phyloP scores from a whole-genome alignment of 2,329 filamentous ascomycete genomes.

The Fusarium sp. region DNA sequence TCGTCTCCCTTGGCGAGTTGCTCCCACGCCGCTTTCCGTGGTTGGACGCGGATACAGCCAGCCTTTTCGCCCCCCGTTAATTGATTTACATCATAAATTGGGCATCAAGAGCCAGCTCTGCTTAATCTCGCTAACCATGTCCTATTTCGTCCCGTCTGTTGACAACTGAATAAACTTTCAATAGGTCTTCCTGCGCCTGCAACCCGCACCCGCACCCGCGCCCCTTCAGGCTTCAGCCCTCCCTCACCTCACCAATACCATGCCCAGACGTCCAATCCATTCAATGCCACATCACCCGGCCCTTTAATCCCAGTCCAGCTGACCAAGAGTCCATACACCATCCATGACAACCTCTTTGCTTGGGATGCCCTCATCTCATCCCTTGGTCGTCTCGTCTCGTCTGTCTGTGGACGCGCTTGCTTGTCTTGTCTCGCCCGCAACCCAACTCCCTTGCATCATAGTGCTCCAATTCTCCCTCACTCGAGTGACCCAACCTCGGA shows the following conservation, averaged over 20 bases:
- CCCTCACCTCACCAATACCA: not conserved
- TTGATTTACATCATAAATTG: constrained; percentile 37
- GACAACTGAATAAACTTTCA: not conserved
- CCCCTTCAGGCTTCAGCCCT: not conserved
- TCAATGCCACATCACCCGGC: not conserved
- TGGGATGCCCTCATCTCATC: not conserved
- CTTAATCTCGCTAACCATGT: constrained; percentile 15
- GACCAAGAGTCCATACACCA: not conserved
- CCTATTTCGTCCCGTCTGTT: not conserved
- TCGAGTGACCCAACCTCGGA: not conserved
- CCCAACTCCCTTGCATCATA: constrained; percentile 4
- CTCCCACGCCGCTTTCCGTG: constrained; percentile 15
- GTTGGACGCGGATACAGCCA: constrained; percentile 9
- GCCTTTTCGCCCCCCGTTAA: constrained; percentile 25
- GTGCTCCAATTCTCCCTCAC: not conserved
- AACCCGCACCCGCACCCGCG: not conserved
- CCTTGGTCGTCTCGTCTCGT: not conserved
- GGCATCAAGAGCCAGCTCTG: constrained; percentile 7
- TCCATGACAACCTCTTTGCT: not conserved
- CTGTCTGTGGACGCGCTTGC: not conserved
- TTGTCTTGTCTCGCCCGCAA: not conserved
- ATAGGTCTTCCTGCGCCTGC: not conserved
- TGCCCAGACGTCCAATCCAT: not conserved
- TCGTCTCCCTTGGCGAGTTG: constrained; percentile 18
- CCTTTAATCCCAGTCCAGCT: not conserved